Percentiles rank a stretch among this genome's conserved stretches.
phyloP scores from a whole-genome alignment of 2,329 filamentous ascomycete species.

The Hymenoscyphus albidus region DNA sequence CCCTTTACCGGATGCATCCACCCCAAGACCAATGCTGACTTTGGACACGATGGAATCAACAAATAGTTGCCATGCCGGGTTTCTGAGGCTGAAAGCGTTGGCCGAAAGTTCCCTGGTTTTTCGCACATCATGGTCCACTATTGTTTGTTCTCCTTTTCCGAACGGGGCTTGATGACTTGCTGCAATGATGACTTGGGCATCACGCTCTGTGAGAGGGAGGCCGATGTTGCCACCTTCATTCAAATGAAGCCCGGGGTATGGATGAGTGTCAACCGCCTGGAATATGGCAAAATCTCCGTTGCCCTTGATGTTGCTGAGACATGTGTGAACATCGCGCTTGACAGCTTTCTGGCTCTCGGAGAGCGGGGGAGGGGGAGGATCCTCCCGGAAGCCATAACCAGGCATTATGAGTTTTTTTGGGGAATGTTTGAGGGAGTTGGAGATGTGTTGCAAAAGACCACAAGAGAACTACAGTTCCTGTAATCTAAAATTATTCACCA shows the following conservation, averaged over 20 bases:
- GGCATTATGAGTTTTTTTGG: too few relatives aligned
- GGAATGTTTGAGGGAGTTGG: too few relatives aligned
- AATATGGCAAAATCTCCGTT: slow-evolving; percentile 18
- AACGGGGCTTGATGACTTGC: slow-evolving; percentile 35
- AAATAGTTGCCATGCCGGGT: slow-evolving; percentile 36
- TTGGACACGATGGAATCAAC: slow-evolving; percentile 26
- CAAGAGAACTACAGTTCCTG: too few relatives aligned
- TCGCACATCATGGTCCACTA: slow-evolving; percentile 40
- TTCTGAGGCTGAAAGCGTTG: slow-evolving; percentile 37
- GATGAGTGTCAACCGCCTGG: slow-evolving; percentile 4
- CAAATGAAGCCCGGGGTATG: slow-evolving; percentile 27
- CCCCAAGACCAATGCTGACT: slow-evolving; percentile 35
- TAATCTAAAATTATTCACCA: too few relatives aligned
- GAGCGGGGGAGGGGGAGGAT: too few relatives aligned
- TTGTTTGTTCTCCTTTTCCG: slow-evolving; percentile 39
- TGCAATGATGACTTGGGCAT: slow-evolving; percentile 23
- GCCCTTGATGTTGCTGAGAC: slow-evolving; percentile 17
- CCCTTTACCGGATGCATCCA: slow-evolving; percentile 22
- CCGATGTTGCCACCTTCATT: slow-evolving; percentile 22
- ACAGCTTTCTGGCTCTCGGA: too few relatives aligned
- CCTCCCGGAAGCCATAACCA: too few relatives aligned
- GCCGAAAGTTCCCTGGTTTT: slow-evolving; percentile 44
- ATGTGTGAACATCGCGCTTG: slow-evolving; percentile 9
- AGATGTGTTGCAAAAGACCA: too few relatives aligned
- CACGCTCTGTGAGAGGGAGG: slow-evolving; percentile 27